A percentile compares a stretch with the other conserved stretches of the same genome.
These are phyloP conservation scores for Cadophora luteo-olivacea DNA, from an alignment of 2,329 filamentous ascomycete genomes.

Conservation along the genomic window DNA sequence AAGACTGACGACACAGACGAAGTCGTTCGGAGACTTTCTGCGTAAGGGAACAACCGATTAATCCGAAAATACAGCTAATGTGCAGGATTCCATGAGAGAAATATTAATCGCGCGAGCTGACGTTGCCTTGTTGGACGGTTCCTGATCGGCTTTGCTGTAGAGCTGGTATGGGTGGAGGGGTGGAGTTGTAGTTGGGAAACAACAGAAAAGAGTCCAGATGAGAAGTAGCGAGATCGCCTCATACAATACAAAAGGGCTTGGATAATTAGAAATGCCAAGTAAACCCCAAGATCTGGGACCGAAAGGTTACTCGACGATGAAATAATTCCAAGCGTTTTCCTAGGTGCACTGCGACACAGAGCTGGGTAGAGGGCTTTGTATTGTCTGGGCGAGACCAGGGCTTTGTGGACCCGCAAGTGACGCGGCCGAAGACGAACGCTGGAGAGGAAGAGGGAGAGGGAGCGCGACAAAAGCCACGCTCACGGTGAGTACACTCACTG, in stretches of 20 bases:
- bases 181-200: constrained; percentile 6
- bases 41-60: not conserved
- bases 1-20: constrained; percentile 13
- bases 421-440: constrained; percentile 23
- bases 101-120: not conserved
- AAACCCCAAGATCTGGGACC: constrained; percentile 14
- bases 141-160: constrained; percentile 18
- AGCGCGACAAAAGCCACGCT: not conserved
- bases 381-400: constrained; percentile 21
- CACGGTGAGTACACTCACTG: not conserved
- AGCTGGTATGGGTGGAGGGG: constrained; percentile 16
- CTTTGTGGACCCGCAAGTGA: constrained; percentile 23
- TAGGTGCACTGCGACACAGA: constrained; percentile 12
- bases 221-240: constrained; percentile 6
- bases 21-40: constrained; percentile 1
- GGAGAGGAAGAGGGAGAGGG: not conserved
- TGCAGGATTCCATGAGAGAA: not conserved
- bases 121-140: constrained; percentile 6
- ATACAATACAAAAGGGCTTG: constrained; percentile 21
- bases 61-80: not conserved
- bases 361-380: constrained; percentile 14
- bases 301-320: constrained; percentile 5
- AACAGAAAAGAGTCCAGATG: not conserved
- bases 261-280: constrained; percentile 12
- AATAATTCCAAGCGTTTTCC: constrained; percentile 20